Evolutionary conservation across 768 basidiomycete species (phyloP).

Genomic region (Boletales sp.): DNA sequence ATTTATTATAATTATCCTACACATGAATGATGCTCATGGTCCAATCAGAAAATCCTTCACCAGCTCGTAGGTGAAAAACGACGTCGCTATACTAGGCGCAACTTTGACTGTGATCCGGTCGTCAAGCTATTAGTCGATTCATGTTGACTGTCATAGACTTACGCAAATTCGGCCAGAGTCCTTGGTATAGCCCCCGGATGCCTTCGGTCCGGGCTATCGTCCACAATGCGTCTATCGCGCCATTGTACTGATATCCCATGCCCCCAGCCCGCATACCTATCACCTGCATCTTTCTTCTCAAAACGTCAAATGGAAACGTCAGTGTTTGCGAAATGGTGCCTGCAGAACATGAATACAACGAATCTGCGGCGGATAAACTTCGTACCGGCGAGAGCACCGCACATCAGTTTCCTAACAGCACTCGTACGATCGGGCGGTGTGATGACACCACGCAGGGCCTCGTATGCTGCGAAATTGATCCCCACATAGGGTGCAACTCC

Average conservation of each 20-base stretch:
- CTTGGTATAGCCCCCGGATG: conserved; percentile 71
- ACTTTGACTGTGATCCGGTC: conserved; percentile 63
- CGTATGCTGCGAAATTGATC: conserved; percentile 94
- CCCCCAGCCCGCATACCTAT: conserved; percentile 66
- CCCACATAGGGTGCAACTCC: conserved; percentile 90
- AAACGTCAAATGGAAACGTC: conserved; percentile 94
- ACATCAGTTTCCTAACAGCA: conserved; percentile 66
- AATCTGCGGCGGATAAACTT: background rate
- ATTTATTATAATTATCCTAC: background rate
- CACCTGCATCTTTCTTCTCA: conserved; percentile 95
- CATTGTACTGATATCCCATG: conserved; percentile 65
- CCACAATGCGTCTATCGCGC: conserved; percentile 74
- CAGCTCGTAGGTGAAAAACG: conserved; percentile 81
- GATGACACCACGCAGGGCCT: conserved; percentile 68
- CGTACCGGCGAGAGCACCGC: conserved; percentile 84
- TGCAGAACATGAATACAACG: conserved; percentile 20
- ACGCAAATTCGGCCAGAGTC: conserved; percentile 88
- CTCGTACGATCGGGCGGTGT: conserved; percentile 80
- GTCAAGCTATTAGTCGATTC: conserved; percentile 1
- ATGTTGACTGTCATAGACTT: conserved; percentile 29
- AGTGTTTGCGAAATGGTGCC: conserved; percentile 92
- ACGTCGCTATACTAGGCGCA: conserved; percentile 86
- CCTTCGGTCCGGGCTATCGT: conserved; percentile 75
- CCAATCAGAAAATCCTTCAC: conserved; percentile 49
- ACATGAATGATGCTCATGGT: conserved; percentile 4